These are phyloP conservation scores for Oryza officinalis DNA, from an alignment of 176 grass and related monocot species.

Conservation along the genomic window DNA sequence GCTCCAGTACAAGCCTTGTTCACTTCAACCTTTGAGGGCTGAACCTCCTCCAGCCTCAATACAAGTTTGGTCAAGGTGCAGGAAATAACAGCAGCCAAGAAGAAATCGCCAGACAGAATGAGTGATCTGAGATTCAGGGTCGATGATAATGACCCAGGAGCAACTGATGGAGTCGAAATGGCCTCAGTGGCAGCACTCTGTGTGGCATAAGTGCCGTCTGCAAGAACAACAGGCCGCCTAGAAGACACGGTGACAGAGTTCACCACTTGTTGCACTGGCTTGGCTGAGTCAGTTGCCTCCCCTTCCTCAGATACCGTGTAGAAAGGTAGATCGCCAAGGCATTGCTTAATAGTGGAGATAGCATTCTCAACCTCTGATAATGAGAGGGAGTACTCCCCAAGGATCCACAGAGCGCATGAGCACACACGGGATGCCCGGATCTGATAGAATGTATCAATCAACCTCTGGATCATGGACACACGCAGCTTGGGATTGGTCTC, in stretches of 20 bases:
- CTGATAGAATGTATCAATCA: constrained; percentile 74
- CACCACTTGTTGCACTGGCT: constrained; percentile 34
- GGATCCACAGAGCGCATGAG: constrained; percentile 64
- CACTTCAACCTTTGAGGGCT: constrained; percentile 53
- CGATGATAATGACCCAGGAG: constrained; percentile 43
- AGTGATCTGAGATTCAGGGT: constrained; percentile 60
- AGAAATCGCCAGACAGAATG: constrained; percentile 75
- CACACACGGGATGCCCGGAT: constrained; percentile 70
- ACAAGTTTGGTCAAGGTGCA: constrained; percentile 66
- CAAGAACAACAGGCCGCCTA: constrained; percentile 59
- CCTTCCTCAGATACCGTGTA: constrained; percentile 63
- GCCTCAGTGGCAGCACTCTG: constrained; percentile 68
- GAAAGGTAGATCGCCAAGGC: constrained; percentile 66
- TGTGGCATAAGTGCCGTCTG: constrained; percentile 72
- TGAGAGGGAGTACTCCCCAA: constrained; percentile 71
- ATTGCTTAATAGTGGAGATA: constrained; percentile 67
- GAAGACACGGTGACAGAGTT: constrained; percentile 58
- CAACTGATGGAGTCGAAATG: constrained; percentile 39
- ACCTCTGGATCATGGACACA: constrained; percentile 76
- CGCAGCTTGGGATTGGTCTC: constrained; percentile 76
- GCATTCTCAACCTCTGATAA: constrained; percentile 67
- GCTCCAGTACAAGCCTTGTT: constrained; percentile 57
- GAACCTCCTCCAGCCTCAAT: constrained; percentile 68
- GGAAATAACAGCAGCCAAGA: constrained; percentile 46
- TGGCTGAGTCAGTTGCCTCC: constrained; percentile 45